These are phyloP conservation scores for Astragalus membranaceus DNA, from an alignment of 306 rosid genomes.

Conservation along the genomic window DNA sequence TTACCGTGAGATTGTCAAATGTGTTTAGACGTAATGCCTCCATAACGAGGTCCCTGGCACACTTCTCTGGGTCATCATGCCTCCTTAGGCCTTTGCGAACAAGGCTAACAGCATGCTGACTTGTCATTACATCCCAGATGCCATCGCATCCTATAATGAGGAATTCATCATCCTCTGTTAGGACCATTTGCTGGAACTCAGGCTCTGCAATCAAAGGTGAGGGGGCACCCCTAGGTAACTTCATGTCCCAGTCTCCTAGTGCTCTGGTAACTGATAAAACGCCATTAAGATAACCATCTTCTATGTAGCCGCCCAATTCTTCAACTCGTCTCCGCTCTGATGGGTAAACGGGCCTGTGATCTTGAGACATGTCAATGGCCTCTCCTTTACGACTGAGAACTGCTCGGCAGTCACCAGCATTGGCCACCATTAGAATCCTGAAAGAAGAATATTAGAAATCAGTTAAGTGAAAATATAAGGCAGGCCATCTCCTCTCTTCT, in stretches of 20 bases:
- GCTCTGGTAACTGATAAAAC: slow-evolving; percentile 83
- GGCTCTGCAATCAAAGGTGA: slow-evolving; percentile 93
- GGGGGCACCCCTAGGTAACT: slow-evolving; percentile 64
- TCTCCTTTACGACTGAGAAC: slow-evolving; percentile 84
- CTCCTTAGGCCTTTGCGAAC: slow-evolving; percentile 72
- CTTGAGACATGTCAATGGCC: slow-evolving; percentile 95
- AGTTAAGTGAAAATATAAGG: slow-evolving; percentile 16
- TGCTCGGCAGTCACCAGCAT: slow-evolving; percentile 97
- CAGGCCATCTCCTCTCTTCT: neutral
- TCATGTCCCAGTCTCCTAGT: slow-evolving; percentile 97
- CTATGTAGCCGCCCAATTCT: slow-evolving; percentile 71
- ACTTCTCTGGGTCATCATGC: slow-evolving; percentile 68
- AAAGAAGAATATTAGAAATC: slow-evolving; percentile 16
- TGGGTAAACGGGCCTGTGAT: slow-evolving; percentile 76
- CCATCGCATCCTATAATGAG: slow-evolving; percentile 98
- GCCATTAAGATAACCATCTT: slow-evolving; percentile 88
- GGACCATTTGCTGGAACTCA: slow-evolving; percentile 60
- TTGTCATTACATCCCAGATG: slow-evolving; percentile 88
- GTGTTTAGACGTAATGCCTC: slow-evolving; percentile 79
- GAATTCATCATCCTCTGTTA: slow-evolving; percentile 89
- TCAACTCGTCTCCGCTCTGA: slow-evolving; percentile 67
- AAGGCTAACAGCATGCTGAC: slow-evolving; percentile 80
- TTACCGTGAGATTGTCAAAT: slow-evolving; percentile 77
- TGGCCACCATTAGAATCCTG: slow-evolving; percentile 92
- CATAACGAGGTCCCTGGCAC: slow-evolving; percentile 82